Evolutionary conservation across 768 basidiomycete genomes (phyloP), one percentile per base, ranked within the genome.

Genomic region (Hypholoma sublateritium): DNA sequence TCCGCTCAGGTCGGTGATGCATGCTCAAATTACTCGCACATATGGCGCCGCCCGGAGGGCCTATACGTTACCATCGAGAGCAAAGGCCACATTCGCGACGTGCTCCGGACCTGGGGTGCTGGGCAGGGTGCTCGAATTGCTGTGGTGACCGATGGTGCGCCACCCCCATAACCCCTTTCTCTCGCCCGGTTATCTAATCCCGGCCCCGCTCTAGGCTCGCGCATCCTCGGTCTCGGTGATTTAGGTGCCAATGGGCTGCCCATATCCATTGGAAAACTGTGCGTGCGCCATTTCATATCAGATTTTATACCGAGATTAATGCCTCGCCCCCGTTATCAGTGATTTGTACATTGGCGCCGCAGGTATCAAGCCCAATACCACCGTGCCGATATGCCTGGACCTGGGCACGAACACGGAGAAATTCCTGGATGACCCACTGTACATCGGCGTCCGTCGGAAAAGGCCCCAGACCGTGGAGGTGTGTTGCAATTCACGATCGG

Each of bases 221-320:
- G 90, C 17, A 91, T 92, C 58, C 81, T 92, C 28, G 89, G 90
- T 55, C 79, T 91, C 6, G 78, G 77, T 43, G 77, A 80, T 58
- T 72, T 78, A 32, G 77, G 78, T 25, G 78, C 77, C 12, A 80
- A 80, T 56, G 79, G 79, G 12, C 66, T 80, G 5, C 78, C 83
- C 58, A 87, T 91, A 66, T 81, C 84, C 53, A 83, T 89, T 52
- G 89, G 90, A 28, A 91, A 91, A 76, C 69, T 92, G 75, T 86
- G 65, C 43, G 80, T 79, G 37, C 35, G 25, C 53, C 45, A 37
- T 45, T 35, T 50, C 56, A 17, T 19, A 25, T 43, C 13, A 1
- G 17, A 56, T 49, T 46, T 19, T 50, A 36, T 56, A 17, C 50
- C 45, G 35, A 48, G n/a, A 11, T 28, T 52, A 24, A 19, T 50